These are phyloP conservation scores for Ophiocordyceps australis DNA, from an alignment of 2,329 filamentous ascomycete genomes.

Conservation along the genomic window DNA sequence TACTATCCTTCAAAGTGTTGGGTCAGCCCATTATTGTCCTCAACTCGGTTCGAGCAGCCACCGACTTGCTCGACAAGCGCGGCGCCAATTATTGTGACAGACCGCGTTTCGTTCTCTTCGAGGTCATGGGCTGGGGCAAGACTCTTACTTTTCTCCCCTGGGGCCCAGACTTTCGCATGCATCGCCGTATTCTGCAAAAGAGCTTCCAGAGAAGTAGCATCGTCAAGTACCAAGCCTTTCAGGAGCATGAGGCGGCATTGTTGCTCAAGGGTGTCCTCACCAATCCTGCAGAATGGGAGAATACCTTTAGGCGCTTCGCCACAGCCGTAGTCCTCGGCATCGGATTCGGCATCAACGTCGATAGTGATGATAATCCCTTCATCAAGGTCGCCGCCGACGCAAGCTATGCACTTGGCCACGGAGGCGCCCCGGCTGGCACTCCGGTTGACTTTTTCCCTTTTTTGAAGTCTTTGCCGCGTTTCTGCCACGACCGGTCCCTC, in stretches of 20 bases:
- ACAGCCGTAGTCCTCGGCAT: slow-evolving; percentile 22
- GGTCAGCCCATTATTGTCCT: slow-evolving; percentile 20
- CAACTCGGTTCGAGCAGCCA: slow-evolving; percentile 21
- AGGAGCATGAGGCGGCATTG: slow-evolving; percentile 13
- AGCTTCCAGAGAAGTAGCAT: slow-evolving; percentile 21
- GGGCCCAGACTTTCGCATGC: slow-evolving; percentile 21
- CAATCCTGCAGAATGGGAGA: slow-evolving; percentile 16
- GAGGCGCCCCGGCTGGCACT: slow-evolving; percentile 13
- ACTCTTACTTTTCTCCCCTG: slow-evolving; percentile 25
- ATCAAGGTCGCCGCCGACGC: slow-evolving; percentile 17
- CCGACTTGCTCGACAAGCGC: slow-evolving; percentile 24
- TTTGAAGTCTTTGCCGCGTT: slow-evolving; percentile 21
- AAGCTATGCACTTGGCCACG: slow-evolving; percentile 10
- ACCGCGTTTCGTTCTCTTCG: slow-evolving; percentile 23
- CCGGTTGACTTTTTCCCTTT: slow-evolving; percentile 29
- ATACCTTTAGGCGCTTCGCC: slow-evolving; percentile 16
- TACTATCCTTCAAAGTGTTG: slow-evolving; percentile 14
- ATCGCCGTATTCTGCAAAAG: slow-evolving; percentile 23
- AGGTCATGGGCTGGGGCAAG: slow-evolving; percentile 25
- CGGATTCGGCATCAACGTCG: slow-evolving; percentile 21
- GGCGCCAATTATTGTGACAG: slow-evolving; percentile 24
- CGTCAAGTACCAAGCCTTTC: slow-evolving; percentile 13
- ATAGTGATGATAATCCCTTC: slow-evolving; percentile 17
- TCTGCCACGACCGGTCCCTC: slow-evolving; percentile 12
- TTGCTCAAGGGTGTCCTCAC: slow-evolving; percentile 12